Evolutionary conservation across 805 yeast genomes (phyloP), one percentile per base, ranked within the genome.

Genomic region (Teunomyces aglyptinius): DNA sequence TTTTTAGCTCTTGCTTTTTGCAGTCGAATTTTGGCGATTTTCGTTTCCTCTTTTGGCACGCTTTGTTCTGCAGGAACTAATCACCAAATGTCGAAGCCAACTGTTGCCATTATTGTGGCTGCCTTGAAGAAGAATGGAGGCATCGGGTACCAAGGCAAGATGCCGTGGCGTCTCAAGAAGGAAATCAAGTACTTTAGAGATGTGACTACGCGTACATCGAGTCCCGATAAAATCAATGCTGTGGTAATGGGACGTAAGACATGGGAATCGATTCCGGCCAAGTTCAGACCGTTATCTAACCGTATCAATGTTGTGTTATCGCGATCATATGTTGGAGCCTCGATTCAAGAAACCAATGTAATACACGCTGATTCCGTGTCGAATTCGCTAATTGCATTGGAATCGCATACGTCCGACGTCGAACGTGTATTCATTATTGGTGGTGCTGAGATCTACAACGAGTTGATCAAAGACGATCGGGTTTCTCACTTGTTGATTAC

Each of bases 181-280:
- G 99, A 94, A 63, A 88, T 94, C 86, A 81, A 82, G 60, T 94
- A 83, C 61, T 94, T 94, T 71, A 77, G 80, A 50, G 79, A 81
- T 48, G 84, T 89, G 12, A 94, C 99, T 0, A 66, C 82, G 2
- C 54, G 53, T 6, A 64, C 73, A 22, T 46, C 51, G 2, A 61
- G 60, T 3, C 64, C 60, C 68, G 58, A 53, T 33, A 46, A 48
- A 20, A 50, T 61, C 24, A 89, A 89, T 60, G 95, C 88, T 0
- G 98, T 94, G 11, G 76, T 94, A 3, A 94, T 94, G 99, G 99
- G 99, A 11, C 77, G 97, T 49, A 86, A 83, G 60, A 92, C 98
- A 1, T 94, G 97, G 96, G 94, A 90, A 27, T 87, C 96, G 6
- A 91, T 94, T 27, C 98, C 99, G 0, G 50, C 66, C 1, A 83